phyloP scores from a whole-genome alignment of 148 eudicot genomes.

The Silene latifolia region DNA sequence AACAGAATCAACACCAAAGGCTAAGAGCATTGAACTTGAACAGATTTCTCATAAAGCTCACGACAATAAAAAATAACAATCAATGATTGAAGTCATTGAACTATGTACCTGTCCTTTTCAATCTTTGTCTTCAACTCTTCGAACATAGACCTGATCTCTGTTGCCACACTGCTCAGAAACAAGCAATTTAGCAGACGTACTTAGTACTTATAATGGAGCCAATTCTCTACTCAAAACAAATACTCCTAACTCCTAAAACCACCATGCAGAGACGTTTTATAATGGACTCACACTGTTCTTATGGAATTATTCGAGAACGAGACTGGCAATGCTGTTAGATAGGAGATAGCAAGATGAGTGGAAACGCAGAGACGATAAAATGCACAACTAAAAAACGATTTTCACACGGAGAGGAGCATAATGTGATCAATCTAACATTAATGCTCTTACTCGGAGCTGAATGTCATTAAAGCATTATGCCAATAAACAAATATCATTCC shows the following conservation, averaged over 20 bases:
- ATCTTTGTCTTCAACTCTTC: slow-evolving; percentile 76
- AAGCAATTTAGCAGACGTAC: not conserved
- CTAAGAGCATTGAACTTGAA: not conserved
- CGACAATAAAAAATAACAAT: not conserved
- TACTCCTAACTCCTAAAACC: not conserved
- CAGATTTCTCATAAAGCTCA: not conserved
- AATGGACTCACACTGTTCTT: not conserved
- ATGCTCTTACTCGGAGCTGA: not conserved
- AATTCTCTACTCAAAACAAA: not conserved
- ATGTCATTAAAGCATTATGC: not conserved
- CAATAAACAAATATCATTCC: not conserved
- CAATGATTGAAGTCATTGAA: not conserved
- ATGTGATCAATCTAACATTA: not conserved
- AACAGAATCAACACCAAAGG: not conserved
- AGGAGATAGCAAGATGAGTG: not conserved
- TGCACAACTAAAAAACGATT: not conserved
- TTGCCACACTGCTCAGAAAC: slow-evolving; percentile 50
- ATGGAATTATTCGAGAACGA: not conserved
- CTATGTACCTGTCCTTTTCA: slow-evolving; percentile 76
- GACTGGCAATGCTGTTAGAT: not conserved
- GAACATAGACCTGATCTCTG: slow-evolving; percentile 63
- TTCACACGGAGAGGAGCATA: too few species aligned
- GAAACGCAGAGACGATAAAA: not conserved
- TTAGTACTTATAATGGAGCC: not conserved
- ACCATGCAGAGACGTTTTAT: too few species aligned